Evolutionary conservation across 2,329 filamentous ascomycete genomes (phyloP), one percentile per base, ranked within the genome.

Genomic region (Calycina herbarum): DNA sequence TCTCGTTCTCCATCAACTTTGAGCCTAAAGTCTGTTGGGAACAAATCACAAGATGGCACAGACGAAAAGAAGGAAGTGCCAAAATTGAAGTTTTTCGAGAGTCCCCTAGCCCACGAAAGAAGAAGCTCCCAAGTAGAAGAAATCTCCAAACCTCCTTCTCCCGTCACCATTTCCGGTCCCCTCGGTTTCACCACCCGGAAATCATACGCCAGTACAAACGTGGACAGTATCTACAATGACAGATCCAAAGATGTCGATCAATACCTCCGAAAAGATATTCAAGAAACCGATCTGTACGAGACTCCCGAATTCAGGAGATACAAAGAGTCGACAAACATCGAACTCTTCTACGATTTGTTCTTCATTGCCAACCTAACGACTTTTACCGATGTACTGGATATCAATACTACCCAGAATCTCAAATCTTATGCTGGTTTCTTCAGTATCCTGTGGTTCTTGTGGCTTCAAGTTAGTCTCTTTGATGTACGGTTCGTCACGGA

Each of bases 301-400:
- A 58, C 61, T 8, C 61, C 61, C 5, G 61, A 63, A 20, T 63
- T 63, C 24, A 33, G 35, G 33, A 29, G 56, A 20, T 59, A 69
- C 27, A 67, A 70, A 35, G 71, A 73, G 63, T 64, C 69, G 6
- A 73, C 71, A 2, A 71, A 69, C 57, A 70, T 73, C 31, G 70
- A 73, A 71, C 77, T 87, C 2, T 87, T 87, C 72, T 87, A 84
- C 70, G 85, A 87, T 73, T 76, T 87, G 0, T 87, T 87, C 71
- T 86, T 87, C 66, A 84, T 87, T 20, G 85, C 83, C 24, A 87
- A 87, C 68, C 73, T 88, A 38, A 83, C 84, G 2, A 85, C 83
- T 0, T 87, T 87, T 68, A 85, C 83, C 3, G 78, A 78, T 8
- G 78, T 80, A 4, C 82, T 85, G 68, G 82, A 85, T 54, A 85